Evolutionary conservation across 2,329 filamentous ascomycete species (phyloP), one percentile per base, ranked within the genome.

Genomic region (Cladosporium colombiae): DNA sequence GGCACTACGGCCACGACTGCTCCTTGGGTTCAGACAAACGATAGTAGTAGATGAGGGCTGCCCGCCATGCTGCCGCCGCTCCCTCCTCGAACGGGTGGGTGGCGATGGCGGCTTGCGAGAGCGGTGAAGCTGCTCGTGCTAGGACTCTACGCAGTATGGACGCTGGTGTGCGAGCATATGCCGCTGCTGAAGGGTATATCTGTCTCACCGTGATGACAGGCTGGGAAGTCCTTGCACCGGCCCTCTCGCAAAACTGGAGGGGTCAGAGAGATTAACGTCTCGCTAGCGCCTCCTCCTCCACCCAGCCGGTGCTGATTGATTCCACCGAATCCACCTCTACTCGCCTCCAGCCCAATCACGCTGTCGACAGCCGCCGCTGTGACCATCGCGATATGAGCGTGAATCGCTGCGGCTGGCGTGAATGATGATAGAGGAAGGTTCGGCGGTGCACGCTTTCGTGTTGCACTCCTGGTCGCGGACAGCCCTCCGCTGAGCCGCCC

Each of bases 161-260:
- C 13, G 49, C 49, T 53, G 49, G 13, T 53, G 29, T 53, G 27
- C 46, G 21, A 11, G 21, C 13, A 35, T 57, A 57, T 57, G 33
- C 53, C 31, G 53, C 53, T 23, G 57, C 53, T 33, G 57, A 49
- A 31, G 40, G 40, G 40, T 18, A 50, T 49, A 13, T 46, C 40
- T 46, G 6, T 21, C 44, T 52, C 59, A 52, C 44, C 50, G 61
- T 56, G 59, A n/a, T 56, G 61, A 63, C 61, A 63, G 33, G 50
- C 61, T 25, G 50, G 61, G 61, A 55, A 11, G 11, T 16, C 50
- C 61, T 46, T 52, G 61, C 23, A 37, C 25, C 33, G 33, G 33
- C 13, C 33, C 33, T 35, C 33, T 37, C 56, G 31, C 56, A 37
- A 59, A 59, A 29, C 56, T 40, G 56, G 56, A 44, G 56, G 56